Percentiles rank a stretch among this genome's conserved stretches.
Evolutionary conservation across 208 protist species (phyloP).

Genomic region (Phytomonas francai): DNA sequence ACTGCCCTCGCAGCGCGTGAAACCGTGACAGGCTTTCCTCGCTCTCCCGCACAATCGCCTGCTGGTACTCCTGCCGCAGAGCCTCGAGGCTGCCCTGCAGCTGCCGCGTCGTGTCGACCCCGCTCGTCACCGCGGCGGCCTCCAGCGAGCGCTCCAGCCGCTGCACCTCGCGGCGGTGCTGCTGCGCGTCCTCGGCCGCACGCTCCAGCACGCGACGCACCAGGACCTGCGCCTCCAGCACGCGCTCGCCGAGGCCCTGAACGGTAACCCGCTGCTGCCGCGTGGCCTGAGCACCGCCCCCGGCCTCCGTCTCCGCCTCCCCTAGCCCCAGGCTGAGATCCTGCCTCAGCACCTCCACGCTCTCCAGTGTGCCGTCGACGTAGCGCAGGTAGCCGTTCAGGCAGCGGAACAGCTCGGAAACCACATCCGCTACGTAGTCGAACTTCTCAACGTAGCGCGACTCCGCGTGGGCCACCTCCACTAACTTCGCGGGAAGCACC

Average conservation of each 20-base stretch:
- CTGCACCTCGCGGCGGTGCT: slow-evolving; percentile 18
- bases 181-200: slow-evolving; percentile 10
- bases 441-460: slow-evolving; percentile 11
- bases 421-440: slow-evolving; percentile 30
- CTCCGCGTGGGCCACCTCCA: slow-evolving; percentile 21
- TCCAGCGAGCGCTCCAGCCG: slow-evolving; percentile 19
- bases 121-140: slow-evolving; percentile 12
- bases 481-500: slow-evolving; percentile 28
- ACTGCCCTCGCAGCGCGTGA: slow-evolving; percentile 3
- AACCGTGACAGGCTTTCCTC: slow-evolving; percentile 1
- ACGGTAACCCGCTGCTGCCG: slow-evolving; percentile 23
- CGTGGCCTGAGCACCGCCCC: slow-evolving; percentile 4
- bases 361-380: slow-evolving; percentile 61
- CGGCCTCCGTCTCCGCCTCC: neutral
- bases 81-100: slow-evolving; percentile 20
- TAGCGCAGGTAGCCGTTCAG: slow-evolving; percentile 45
- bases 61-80: slow-evolving; percentile 16
- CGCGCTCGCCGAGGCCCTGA: slow-evolving; percentile 19
- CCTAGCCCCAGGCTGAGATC: slow-evolving; percentile 17
- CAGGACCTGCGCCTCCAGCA: slow-evolving; percentile 20
- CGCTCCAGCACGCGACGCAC: slow-evolving; percentile 16
- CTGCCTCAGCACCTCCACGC: slow-evolving; percentile 47
- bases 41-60: slow-evolving; percentile 11
- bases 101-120: slow-evolving; percentile 13
- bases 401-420: slow-evolving; percentile 41